A percentile compares a stretch with the other conserved stretches of the same genome.
These are phyloP conservation scores for Nakaseomyces sp. DNA, from an alignment of 1,139 yeast genomes.

Conservation along the genomic window DNA sequence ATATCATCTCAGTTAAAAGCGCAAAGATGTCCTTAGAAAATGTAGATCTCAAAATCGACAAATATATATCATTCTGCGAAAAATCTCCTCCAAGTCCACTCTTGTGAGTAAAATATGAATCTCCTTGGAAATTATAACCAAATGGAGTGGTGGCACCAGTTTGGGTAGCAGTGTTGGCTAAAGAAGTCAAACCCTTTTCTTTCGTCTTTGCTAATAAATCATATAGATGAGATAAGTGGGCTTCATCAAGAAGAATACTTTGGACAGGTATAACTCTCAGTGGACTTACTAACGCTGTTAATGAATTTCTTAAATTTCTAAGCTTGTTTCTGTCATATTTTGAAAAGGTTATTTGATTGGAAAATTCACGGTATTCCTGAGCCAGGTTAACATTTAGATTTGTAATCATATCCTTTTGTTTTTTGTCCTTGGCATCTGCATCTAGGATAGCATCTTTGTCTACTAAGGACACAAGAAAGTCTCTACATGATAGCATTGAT, in stretches of 20 bases:
- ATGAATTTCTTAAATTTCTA: slow-evolving; percentile 34
- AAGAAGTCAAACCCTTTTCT: slow-evolving; percentile 24
- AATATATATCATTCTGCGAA: slow-evolving; percentile 17
- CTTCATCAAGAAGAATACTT: slow-evolving; percentile 18
- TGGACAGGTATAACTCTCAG: slow-evolving; percentile 35
- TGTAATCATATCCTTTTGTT: slow-evolving; percentile 30
- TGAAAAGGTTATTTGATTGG: slow-evolving; percentile 36
- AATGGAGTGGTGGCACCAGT: slow-evolving; percentile 9
- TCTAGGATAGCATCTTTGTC: slow-evolving; percentile 18
- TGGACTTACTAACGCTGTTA: slow-evolving; percentile 36
- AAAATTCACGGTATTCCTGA: slow-evolving; percentile 37
- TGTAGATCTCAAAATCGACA: slow-evolving; percentile 28
- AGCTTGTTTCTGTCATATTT: slow-evolving; percentile 32
- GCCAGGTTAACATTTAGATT: slow-evolving; percentile 33
- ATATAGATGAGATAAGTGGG: slow-evolving; percentile 17
- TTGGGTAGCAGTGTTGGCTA: slow-evolving; percentile 13
- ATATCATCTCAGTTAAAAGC: slow-evolving; percentile 30
- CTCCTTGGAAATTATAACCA: not conserved
- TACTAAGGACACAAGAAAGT: slow-evolving; percentile 21
- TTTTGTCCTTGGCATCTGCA: slow-evolving; percentile 13
- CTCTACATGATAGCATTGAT: slow-evolving; percentile 21
- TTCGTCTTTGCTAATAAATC: slow-evolving; percentile 9
- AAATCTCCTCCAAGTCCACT: not conserved
- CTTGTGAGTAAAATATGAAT: not conserved
- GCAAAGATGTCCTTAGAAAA: slow-evolving; percentile 29